Evolutionary conservation across 2,329 filamentous ascomycete genomes (phyloP).

Genomic region (Epichloe uncinata): DNA sequence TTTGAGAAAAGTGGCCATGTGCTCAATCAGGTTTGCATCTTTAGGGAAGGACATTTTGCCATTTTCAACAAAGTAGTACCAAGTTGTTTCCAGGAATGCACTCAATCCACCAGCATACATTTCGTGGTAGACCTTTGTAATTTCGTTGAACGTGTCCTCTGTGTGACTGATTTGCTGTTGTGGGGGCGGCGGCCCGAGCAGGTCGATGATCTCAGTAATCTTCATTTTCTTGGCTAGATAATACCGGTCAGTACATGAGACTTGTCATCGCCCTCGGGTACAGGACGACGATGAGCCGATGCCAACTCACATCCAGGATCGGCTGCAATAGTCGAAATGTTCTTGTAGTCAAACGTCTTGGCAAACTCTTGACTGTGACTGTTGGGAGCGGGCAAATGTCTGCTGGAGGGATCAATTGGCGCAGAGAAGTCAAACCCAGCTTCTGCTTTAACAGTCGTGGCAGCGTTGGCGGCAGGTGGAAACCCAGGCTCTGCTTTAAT

Average conservation of each 20-base stretch:
- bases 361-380: slow-evolving; percentile 1
- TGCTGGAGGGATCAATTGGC: slow-evolving; percentile 47
- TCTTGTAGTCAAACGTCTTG: slow-evolving; percentile 10
- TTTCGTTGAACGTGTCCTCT: slow-evolving; percentile 46
- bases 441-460: slow-evolving; percentile 31
- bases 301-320: slow-evolving; percentile 34
- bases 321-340: slow-evolving; percentile 13
- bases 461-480: slow-evolving; percentile 26
- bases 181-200: slow-evolving; percentile 46
- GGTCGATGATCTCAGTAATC: slow-evolving; percentile 57
- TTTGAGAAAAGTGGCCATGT: slow-evolving; percentile 52
- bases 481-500: slow-evolving; percentile 23
- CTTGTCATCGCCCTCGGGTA: neutral
- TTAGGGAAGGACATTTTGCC: slow-evolving; percentile 32
- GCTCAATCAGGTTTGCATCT: slow-evolving; percentile 46
- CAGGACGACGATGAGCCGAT: neutral
- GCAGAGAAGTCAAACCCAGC: slow-evolving; percentile 32
- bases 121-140: slow-evolving; percentile 58
- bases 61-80: slow-evolving; percentile 51
- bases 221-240: slow-evolving; percentile 40
- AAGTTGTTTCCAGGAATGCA: slow-evolving; percentile 67
- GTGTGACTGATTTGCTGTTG: slow-evolving; percentile 38
- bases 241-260: neutral
- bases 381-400: slow-evolving; percentile 2
- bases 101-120: slow-evolving; percentile 66